Evolutionary conservation across 108 stramenopile species (phyloP), one percentile per base, ranked within the genome.

Genomic region (Cyclotella kingstonii): DNA sequence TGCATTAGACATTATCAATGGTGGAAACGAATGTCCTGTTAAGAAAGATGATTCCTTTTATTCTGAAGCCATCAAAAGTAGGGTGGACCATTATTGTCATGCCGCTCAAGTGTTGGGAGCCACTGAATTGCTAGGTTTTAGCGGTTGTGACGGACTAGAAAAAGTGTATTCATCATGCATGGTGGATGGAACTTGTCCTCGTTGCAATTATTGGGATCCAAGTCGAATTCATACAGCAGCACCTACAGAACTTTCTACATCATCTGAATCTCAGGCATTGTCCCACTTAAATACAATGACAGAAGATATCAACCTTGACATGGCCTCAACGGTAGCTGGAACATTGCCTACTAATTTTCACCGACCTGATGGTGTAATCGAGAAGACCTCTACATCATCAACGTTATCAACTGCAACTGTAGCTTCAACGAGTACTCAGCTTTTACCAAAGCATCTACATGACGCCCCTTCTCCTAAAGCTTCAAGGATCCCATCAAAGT

Each of bases 11-110:
- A 68, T 68, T 21, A 57, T 60, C 12, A 69, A 60, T 45, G 58
- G 68, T 9, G 58, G 58, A 26, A 36, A 14, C n/a, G 58, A 60
- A 43, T 59, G 68, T 29, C 58, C 58, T 10, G 58, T 60, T 29
- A 19, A 52, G 14, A 35, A 53, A 36, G 58, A 60, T 38, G 51
- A 69, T 8, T 27, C 19, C 11, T 69, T 58, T 23, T 53, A 43
- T 60, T 41, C 58, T 0, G 27, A 38, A 22, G 57, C 58, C 5
- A 25, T 69, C 42, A 25, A 33, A 4, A 53, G 39, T 18, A 38
- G 58, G 44, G 10, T 69, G 18, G 68, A 69, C 28, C 68, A 60
- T 25, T 69, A 69, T 34, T 69, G 68, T n/a, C 26, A 60, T 38
- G 68, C 36, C 7, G 68, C 68, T 10, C 3, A 60, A 53, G 40